Evolutionary conservation across 2,329 filamentous ascomycete genomes (phyloP).

Genomic region (Aureobasidium sp.): DNA sequence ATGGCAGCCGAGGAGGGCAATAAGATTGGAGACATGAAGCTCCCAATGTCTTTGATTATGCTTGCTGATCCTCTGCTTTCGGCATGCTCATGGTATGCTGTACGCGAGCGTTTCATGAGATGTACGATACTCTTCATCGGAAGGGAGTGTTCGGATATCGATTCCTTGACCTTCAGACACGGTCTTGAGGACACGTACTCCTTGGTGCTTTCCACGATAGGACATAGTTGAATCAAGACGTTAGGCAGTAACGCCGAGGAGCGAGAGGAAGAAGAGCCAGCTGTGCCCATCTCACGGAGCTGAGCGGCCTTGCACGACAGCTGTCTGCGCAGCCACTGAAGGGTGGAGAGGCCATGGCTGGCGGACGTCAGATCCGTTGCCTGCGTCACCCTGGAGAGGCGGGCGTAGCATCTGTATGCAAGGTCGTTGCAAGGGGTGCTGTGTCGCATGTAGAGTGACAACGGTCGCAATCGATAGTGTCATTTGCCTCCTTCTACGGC

Average conservation of each 20-base stretch:
- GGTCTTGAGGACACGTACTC: background rate
- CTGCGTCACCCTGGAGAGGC: background rate
- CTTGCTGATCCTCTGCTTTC: background rate
- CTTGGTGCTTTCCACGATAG: background rate
- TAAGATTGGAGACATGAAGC: background rate
- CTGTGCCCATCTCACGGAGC: background rate
- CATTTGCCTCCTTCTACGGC: constrained; percentile 4
- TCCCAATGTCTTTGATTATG: background rate
- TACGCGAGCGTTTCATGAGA: background rate
- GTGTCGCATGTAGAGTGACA: background rate
- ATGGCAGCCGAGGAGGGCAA: background rate
- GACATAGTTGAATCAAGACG: background rate
- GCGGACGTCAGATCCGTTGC: background rate
- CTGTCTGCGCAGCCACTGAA: background rate
- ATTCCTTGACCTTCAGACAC: background rate
- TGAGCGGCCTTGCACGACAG: background rate
- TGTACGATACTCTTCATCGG: background rate
- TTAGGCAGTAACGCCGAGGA: background rate
- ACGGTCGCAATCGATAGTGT: constrained; percentile 8
- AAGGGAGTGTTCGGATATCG: background rate
- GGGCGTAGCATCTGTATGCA: background rate
- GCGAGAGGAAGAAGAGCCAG: background rate
- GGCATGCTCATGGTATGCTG: background rate
- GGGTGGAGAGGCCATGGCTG: background rate
- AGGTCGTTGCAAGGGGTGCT: background rate